These are phyloP conservation scores for Hortaea sp. DNA, from an alignment of 2,329 filamentous ascomycete genomes.

Conservation along the genomic window DNA sequence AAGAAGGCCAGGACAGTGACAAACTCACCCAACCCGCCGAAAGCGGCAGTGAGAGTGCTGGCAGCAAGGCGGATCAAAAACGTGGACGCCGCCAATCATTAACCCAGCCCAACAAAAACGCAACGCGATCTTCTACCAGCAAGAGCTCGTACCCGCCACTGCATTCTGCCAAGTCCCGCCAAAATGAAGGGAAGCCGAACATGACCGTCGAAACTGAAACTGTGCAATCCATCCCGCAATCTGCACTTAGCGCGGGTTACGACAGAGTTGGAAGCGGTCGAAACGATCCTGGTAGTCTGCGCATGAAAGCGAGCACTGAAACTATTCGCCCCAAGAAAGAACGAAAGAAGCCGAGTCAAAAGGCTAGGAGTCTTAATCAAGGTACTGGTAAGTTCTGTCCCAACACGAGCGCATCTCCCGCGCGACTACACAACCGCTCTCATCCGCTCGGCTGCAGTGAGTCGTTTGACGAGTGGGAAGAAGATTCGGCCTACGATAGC, in stretches of 20 bases:
- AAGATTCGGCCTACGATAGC: not conserved
- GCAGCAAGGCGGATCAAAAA: conserved; percentile 42
- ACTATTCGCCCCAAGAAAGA: conserved; percentile 93
- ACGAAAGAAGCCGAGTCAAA: conserved; percentile 69
- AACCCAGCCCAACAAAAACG: conserved; percentile 19
- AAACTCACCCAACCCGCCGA: conserved; percentile 31
- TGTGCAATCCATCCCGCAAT: conserved; percentile 79
- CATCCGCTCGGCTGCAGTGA: conserved; percentile 17
- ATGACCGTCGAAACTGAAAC: conserved; percentile 99
- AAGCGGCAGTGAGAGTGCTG: conserved; percentile 57
- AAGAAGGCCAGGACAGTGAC: conserved; percentile 22
- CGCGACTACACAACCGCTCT: conserved; percentile 17
- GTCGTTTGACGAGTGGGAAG: conserved; percentile 8
- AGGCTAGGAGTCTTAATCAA: conserved; percentile 60
- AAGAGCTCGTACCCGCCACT: conserved; percentile 62
- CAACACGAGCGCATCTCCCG: not conserved
- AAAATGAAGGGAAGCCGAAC: conserved; percentile 65
- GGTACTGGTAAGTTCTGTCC: conserved; percentile 57
- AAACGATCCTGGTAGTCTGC: conserved; percentile 61
- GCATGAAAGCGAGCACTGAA: conserved; percentile 83
- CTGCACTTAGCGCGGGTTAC: conserved; percentile 50
- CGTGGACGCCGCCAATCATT: conserved; percentile 21
- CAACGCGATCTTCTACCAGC: conserved; percentile 9
- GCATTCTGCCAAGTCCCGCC: conserved; percentile 53
- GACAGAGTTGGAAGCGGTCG: conserved; percentile 49